A percentile compares a stretch with the other conserved stretches of the same genome.
These are phyloP conservation scores for Nemania diffusa DNA, from an alignment of 2,329 filamentous ascomycete species.

Conservation along the genomic window DNA sequence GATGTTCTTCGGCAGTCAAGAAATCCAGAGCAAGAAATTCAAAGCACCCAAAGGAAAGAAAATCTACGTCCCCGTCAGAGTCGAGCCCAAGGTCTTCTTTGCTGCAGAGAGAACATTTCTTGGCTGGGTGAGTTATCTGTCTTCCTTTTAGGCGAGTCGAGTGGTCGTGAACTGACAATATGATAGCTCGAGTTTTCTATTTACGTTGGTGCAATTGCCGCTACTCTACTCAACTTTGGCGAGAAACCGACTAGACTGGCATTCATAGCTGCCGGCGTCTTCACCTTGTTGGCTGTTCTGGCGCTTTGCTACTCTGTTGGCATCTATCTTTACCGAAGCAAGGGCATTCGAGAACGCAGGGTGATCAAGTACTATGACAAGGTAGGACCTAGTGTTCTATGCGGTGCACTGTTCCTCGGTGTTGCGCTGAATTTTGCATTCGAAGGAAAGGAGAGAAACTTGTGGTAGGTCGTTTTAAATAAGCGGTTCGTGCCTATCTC, in stretches of 20 bases:
- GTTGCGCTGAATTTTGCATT: slow-evolving; percentile 84
- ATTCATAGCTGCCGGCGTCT: slow-evolving; percentile 77
- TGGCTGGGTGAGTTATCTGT: slow-evolving; percentile 75
- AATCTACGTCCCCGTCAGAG: slow-evolving; percentile 94
- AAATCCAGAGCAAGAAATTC: slow-evolving; percentile 70
- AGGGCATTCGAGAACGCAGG: slow-evolving; percentile 82
- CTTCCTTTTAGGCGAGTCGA: background rate
- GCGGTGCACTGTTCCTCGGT: slow-evolving; percentile 76
- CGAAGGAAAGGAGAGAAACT: slow-evolving; percentile 70
- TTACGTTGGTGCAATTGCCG: slow-evolving; percentile 88
- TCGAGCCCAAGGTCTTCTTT: slow-evolving; percentile 98
- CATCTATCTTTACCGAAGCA: slow-evolving; percentile 88
- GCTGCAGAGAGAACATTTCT: slow-evolving; percentile 96
- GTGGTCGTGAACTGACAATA: slow-evolving; percentile 7
- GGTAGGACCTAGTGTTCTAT: slow-evolving; percentile 83
- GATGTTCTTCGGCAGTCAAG: slow-evolving; percentile 63
- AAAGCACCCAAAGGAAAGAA: slow-evolving; percentile 85
- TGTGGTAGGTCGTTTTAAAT: slow-evolving; percentile 57
- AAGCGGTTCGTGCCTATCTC: background rate
- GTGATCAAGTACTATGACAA: slow-evolving; percentile 94
- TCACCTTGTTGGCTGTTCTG: slow-evolving; percentile 82
- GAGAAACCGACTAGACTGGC: slow-evolving; percentile 65
- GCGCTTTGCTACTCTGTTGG: slow-evolving; percentile 84
- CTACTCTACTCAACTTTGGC: slow-evolving; percentile 85
- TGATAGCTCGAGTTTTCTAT: slow-evolving; percentile 90